Evolutionary conservation across 805 yeast species (phyloP), one percentile per base, ranked within the genome.

Genomic region (Saturnispora saitoi): DNA sequence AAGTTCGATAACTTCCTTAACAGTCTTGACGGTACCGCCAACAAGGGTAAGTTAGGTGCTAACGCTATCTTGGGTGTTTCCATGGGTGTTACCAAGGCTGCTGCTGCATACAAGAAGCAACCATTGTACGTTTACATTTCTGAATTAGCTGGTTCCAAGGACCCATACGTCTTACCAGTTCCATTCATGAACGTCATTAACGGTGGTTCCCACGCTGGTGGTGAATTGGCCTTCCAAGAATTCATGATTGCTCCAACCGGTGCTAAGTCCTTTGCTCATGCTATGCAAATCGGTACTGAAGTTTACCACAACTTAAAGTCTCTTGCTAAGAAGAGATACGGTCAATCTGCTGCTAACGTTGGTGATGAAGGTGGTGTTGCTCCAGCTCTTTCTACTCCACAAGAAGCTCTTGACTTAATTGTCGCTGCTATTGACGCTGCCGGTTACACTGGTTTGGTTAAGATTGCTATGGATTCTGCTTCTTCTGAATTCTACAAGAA

Each of bases 321-420:
- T 58, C 76, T 86, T 65, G 84, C 98, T 72, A 86, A 87, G 82
- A 83, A 87, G 83, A 78, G 76, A 71, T 93, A 91, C 84, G 99
- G 99, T 70, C 84, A 87, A 68, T 83, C 95, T 56, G 99, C 99
- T 66, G 98, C 96, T 76, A 91, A 91, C 78, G 99, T 91, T 70
- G 99, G 99, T 82, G 99, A 91, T 75, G 99, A 91, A 81, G 99
- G 99, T 85, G 99, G 99, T 83, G 96, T 91, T 78, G 99, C 99
- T 65, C 99, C 99, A 73, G 87, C 89, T 73, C 83, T 93, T 61
- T 79, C 84, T 60, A 80, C 96, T 63, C 91, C 99, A 69, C 86
- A 81, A 73, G 98, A 91, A 81, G 99, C 98, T 63, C 78, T 91
- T 60, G 97, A 93, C 77, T 83, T 91, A 71, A 88, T 91, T 71